phyloP scores from a whole-genome alignment of 75 land plant genomes.

The Gnetum montanum region DNA sequence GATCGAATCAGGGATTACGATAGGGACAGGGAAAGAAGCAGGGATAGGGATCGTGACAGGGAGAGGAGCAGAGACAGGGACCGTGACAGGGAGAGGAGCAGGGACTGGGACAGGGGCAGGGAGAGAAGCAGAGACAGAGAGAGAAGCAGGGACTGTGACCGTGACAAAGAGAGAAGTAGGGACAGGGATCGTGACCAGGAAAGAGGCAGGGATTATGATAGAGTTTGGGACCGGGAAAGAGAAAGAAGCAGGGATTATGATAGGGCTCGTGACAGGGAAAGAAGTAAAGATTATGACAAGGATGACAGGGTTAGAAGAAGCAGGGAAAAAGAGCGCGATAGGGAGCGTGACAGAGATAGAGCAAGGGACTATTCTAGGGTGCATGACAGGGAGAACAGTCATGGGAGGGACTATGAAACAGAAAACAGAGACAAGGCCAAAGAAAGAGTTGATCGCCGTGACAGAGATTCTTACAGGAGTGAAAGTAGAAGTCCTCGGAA shows the following conservation, averaged over 20 bases:
- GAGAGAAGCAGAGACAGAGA: slow-evolving; percentile 11
- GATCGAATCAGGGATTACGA: slow-evolving; percentile 26
- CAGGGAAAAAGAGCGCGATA: slow-evolving; percentile 23
- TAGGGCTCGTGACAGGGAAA: slow-evolving; percentile 28
- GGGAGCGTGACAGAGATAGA: slow-evolving; percentile 29
- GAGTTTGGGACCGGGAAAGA: slow-evolving; percentile 23
- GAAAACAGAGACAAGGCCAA: slow-evolving; percentile 2
- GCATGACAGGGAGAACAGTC: slow-evolving; percentile 22
- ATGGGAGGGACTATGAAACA: slow-evolving; percentile 25
- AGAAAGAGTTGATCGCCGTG: slow-evolving; percentile 20
- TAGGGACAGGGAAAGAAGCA: slow-evolving; percentile 20
- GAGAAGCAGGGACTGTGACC: slow-evolving; percentile 4
- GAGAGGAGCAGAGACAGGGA: slow-evolving; percentile 21
- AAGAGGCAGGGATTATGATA: slow-evolving; percentile 12
- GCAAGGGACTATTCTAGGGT: slow-evolving; percentile 34
- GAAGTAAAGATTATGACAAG: slow-evolving; percentile 28
- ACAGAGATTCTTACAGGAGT: slow-evolving; percentile 35
- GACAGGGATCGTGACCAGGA: slow-evolving; percentile 19
- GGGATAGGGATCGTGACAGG: slow-evolving; percentile 16
- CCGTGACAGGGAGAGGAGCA: slow-evolving; percentile 4
- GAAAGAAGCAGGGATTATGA: slow-evolving; percentile 23
- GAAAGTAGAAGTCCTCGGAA: slow-evolving; percentile 41
- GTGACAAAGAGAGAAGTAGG: slow-evolving; percentile 18
- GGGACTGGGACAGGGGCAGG: slow-evolving; percentile 4
- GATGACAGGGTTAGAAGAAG: slow-evolving; percentile 19